A percentile compares a stretch with the other conserved stretches of the same genome.
Conservation (phyloP, 768 basidiomycete species). For the Leccinum sublutescens region DNA sequence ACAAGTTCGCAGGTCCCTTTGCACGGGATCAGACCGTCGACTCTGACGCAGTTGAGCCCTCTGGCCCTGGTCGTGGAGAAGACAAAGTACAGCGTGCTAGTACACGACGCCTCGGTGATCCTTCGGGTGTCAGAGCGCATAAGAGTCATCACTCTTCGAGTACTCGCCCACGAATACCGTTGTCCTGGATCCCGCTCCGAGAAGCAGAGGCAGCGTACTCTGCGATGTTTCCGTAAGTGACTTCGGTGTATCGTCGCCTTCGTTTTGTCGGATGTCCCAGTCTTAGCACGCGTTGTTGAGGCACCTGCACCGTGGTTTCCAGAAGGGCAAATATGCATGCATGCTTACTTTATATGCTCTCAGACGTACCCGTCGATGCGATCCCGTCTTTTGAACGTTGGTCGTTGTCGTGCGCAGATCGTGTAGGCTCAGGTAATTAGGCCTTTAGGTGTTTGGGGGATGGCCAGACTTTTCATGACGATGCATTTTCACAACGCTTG, state of each 20-base stretch:
- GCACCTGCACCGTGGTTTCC: neutral
- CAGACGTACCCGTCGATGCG: neutral
- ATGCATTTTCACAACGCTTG: neutral
- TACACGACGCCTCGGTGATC: neutral
- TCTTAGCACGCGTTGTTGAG: neutral
- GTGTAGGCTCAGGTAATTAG: neutral
- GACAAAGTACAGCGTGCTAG: neutral
- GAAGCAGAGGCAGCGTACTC: constrained; percentile 31
- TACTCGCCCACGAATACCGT: constrained; percentile 13
- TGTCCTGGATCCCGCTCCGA: constrained; percentile 24
- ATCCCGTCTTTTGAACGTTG: neutral
- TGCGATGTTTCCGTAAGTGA: constrained; percentile 26
- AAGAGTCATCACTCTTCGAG: neutral
- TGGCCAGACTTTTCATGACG: neutral
- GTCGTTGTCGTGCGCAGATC: neutral
- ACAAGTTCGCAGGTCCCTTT: constrained; percentile 16
- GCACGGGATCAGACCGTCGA: neutral
- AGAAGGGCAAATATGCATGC: neutral
- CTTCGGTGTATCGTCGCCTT: neutral
- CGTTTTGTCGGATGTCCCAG: constrained; percentile 5
- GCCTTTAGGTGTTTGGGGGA: neutral
- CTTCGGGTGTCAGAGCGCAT: neutral
- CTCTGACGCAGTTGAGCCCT: neutral
- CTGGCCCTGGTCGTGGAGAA: neutral
- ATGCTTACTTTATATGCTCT: neutral